Evolutionary conservation across 169 alveolate genomes (phyloP).

Genomic region (Cryptosporidium meleagridis): DNA sequence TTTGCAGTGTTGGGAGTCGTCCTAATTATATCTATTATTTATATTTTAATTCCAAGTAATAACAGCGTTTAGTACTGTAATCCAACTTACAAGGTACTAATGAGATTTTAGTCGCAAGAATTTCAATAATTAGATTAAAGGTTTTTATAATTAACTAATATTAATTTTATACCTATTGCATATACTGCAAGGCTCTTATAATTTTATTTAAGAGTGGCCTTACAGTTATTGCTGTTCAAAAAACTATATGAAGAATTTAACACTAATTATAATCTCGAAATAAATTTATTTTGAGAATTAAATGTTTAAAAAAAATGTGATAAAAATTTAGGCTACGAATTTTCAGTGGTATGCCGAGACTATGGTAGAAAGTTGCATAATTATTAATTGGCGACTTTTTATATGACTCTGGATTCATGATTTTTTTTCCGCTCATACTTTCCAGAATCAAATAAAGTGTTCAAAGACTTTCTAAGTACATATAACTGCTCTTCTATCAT

Average conservation of each 20-base stretch:
- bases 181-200: not conserved
- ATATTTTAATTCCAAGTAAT: slow-evolving; percentile 33
- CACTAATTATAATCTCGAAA: not conserved
- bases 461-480: not conserved
- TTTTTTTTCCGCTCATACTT: not conserved
- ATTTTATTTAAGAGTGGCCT: not conserved
- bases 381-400: not conserved
- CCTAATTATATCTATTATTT: slow-evolving; percentile 32
- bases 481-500: too few species aligned
- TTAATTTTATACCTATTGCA: not conserved
- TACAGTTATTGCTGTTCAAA: not conserved
- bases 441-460: not conserved
- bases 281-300: not conserved
- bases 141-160: not conserved
- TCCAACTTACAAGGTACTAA: not conserved
- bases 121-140: not conserved
- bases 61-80: not conserved
- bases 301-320: too few species aligned
- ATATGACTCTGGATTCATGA: not conserved
- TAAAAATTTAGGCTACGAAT: not conserved
- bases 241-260: not conserved
- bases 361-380: not conserved
- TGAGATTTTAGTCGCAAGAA: not conserved
- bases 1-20: not conserved
- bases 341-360: not conserved